Percentiles rank a stretch among this genome's conserved stretches.
These are phyloP conservation scores for Gamsiella multidivaricata DNA, from an alignment of 192 early-diverging fungal species.

Conservation along the genomic window DNA sequence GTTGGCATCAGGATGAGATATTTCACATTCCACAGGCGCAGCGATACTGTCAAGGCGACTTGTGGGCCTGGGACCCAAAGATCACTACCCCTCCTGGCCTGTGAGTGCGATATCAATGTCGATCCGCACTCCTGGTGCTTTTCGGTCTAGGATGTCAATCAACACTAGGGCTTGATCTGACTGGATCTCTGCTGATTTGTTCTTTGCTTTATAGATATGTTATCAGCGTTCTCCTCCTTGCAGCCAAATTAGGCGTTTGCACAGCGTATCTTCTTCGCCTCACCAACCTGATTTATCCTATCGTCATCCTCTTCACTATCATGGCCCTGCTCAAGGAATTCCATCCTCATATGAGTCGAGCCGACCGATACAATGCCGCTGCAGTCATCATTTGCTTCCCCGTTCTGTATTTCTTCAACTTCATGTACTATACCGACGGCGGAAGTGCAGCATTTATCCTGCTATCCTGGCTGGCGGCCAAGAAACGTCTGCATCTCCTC, in stretches of 20 bases:
- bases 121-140: too few species aligned
- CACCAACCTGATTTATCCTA: slow-evolving; percentile 76
- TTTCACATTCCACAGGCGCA: slow-evolving; percentile 95
- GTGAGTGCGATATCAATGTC: slow-evolving; percentile 59
- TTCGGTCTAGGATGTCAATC: too few species aligned
- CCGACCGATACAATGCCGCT: slow-evolving; percentile 31
- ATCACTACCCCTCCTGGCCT: slow-evolving; percentile 97
- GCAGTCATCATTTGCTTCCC: slow-evolving; percentile 77
- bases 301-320: slow-evolving; percentile 62
- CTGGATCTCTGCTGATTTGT: not conserved
- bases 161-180: not conserved
- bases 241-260: slow-evolving; percentile 36
- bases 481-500: slow-evolving; percentile 53
- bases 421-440: slow-evolving; percentile 94
- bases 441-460: slow-evolving; percentile 87
- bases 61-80: slow-evolving; percentile 86
- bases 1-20: slow-evolving; percentile 97
- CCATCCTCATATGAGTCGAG: slow-evolving; percentile 41
- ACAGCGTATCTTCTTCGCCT: slow-evolving; percentile 62
- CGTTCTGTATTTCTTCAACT: slow-evolving; percentile 84
- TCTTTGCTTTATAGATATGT: slow-evolving; percentile 34
- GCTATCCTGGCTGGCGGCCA: slow-evolving; percentile 67
- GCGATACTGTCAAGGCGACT: slow-evolving; percentile 81
- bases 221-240: slow-evolving; percentile 38
- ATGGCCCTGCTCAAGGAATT: slow-evolving; percentile 50